These are phyloP conservation scores for Camellia sinensis DNA, from an alignment of 148 eudicot species.

Conservation along the genomic window DNA sequence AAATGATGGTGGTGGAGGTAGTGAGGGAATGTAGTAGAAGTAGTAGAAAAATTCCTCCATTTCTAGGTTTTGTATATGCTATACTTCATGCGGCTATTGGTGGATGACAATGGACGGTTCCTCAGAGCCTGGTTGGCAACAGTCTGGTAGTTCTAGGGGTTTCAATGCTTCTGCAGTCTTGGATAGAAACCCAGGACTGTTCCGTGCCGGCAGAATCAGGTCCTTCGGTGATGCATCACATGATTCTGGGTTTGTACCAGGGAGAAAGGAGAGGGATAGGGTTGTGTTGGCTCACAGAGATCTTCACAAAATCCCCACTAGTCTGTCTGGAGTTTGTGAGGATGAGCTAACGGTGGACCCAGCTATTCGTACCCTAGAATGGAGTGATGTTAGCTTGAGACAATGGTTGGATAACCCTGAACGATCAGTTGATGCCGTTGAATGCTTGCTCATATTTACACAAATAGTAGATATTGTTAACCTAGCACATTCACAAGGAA, in stretches of 20 bases:
- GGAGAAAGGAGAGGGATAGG: slow-evolving; percentile 36
- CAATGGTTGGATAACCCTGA: slow-evolving; percentile 83
- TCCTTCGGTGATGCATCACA: slow-evolving; percentile 52
- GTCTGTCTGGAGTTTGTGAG: slow-evolving; percentile 35
- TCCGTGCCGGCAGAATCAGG: slow-evolving; percentile 38
- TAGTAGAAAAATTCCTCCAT: slow-evolving; percentile 17
- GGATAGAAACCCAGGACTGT: slow-evolving; percentile 47
- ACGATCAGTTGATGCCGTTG: slow-evolving; percentile 57
- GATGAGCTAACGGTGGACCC: slow-evolving; percentile 47
- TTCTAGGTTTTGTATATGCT: slow-evolving; percentile 16
- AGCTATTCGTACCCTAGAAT: slow-evolving; percentile 38
- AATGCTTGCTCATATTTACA: slow-evolving; percentile 79
- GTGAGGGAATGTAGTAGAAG: slow-evolving; percentile 11
- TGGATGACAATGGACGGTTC: slow-evolving; percentile 70
- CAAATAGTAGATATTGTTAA: slow-evolving; percentile 85
- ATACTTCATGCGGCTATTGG: slow-evolving; percentile 24
- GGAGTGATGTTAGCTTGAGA: slow-evolving; percentile 76
- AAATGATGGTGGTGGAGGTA: slow-evolving; percentile 19
- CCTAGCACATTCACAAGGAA: slow-evolving; percentile 80
- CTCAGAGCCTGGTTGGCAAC: slow-evolving; percentile 63
- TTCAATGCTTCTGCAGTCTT: slow-evolving; percentile 51
- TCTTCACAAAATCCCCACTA: slow-evolving; percentile 28
- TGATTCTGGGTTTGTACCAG: slow-evolving; percentile 40
- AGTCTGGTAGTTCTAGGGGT: slow-evolving; percentile 57
- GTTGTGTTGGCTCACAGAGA: slow-evolving; percentile 35